Percentiles rank a stretch among this genome's conserved stretches.
Conservation (phyloP, 2,329 filamentous ascomycete species). For the Rhinocladiella mackenziei region DNA sequence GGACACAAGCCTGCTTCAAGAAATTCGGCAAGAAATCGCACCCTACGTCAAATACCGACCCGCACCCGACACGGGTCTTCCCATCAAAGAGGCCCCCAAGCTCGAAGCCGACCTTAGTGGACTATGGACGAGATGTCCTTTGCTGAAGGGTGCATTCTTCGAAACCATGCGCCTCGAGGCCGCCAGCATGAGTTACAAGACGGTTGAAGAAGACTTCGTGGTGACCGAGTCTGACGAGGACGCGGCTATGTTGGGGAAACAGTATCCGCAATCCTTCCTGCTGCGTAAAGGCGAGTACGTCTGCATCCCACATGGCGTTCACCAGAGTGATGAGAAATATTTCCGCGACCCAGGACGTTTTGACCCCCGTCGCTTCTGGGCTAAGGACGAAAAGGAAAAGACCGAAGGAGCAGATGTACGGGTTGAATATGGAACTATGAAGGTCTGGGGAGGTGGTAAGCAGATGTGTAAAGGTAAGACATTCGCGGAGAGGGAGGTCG, state of each 20-base stretch:
- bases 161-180: conserved; percentile 46
- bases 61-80: conserved; percentile 39
- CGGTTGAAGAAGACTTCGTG: conserved; percentile 38
- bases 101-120: conserved; percentile 42
- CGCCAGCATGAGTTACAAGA: conserved; percentile 42
- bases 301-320: conserved; percentile 43
- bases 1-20: conserved; percentile 38
- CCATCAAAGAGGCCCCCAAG: conserved; percentile 42
- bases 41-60: conserved; percentile 39
- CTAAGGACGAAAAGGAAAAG: conserved; percentile 32
- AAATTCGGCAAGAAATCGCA: conserved; percentile 45
- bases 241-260: conserved; percentile 31
- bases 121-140: conserved; percentile 43
- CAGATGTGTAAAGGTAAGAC: conserved; percentile 49
- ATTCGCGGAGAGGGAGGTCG: conserved; percentile 49
- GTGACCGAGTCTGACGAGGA: conserved; percentile 41
- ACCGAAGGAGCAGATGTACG: conserved; percentile 29
- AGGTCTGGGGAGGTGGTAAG: conserved; percentile 48
- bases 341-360: conserved; percentile 40
- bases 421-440: conserved; percentile 43
- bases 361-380: conserved; percentile 46
- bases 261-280: conserved; percentile 38
- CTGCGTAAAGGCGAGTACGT: conserved; percentile 43
- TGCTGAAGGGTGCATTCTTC: conserved; percentile 46
- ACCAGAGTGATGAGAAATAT: conserved; percentile 39